phyloP scores from a whole-genome alignment of 75 land plant species.

The Cupressus sempervirens region DNA sequence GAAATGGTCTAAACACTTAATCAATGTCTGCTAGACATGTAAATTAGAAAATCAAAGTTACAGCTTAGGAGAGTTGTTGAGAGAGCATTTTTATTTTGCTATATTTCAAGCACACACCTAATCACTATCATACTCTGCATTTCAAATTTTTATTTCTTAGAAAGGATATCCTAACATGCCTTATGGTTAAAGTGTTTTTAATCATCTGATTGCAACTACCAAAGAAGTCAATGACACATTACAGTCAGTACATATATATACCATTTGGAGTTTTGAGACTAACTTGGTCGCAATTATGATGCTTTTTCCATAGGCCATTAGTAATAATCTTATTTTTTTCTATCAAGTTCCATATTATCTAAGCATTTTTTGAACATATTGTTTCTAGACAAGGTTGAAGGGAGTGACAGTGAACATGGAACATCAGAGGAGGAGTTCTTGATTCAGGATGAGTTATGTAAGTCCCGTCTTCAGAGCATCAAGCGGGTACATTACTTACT shows the following conservation, averaged over 20 bases:
- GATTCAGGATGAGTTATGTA: constrained; percentile 80
- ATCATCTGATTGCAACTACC: neutral
- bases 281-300: neutral
- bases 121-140: neutral
- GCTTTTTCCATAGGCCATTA: neutral
- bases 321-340: neutral
- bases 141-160: neutral
- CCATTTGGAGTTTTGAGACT: neutral
- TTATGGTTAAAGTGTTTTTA: neutral
- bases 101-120: neutral
- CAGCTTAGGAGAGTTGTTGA: neutral
- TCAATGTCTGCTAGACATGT: neutral
- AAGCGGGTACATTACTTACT: constrained; percentile 65
- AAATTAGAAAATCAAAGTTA: neutral
- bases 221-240: neutral
- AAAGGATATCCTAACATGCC: neutral
- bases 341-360: neutral
- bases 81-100: neutral
- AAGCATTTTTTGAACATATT: neutral
- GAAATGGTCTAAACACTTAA: neutral
- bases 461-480: constrained; percentile 76
- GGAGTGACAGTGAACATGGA: constrained; percentile 50
- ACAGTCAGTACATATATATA: neutral
- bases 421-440: constrained; percentile 74
- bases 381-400: constrained; percentile 66